These are phyloP conservation scores for Diaporthe helianthi DNA, from an alignment of 2,329 filamentous ascomycete species.

Conservation along the genomic window DNA sequence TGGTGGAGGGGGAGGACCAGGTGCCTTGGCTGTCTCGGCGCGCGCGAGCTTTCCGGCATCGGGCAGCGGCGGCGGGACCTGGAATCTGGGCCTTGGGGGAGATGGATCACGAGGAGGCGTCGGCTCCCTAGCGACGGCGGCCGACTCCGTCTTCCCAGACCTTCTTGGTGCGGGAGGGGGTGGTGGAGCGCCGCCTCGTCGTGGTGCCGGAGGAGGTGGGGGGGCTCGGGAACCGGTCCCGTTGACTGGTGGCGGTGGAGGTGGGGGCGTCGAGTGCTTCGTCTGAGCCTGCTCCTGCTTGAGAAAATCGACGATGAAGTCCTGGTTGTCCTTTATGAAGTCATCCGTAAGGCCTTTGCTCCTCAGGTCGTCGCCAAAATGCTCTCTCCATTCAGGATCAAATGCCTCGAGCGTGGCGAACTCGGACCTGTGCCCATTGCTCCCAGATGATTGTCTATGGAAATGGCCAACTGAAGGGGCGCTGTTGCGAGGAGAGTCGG, in stretches of 20 bases:
- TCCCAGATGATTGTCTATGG: slow-evolving; percentile 52
- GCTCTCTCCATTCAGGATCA: slow-evolving; percentile 69
- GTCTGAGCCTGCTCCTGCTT: slow-evolving; percentile 59
- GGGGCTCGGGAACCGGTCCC: slow-evolving; percentile 49
- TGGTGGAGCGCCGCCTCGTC: slow-evolving; percentile 50
- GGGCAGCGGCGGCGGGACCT: slow-evolving; percentile 84
- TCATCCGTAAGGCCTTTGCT: slow-evolving; percentile 70
- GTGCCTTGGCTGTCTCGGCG: slow-evolving; percentile 54
- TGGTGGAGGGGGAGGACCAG: slow-evolving; percentile 72
- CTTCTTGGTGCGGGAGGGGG: slow-evolving; percentile 67
- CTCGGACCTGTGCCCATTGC: slow-evolving; percentile 58
- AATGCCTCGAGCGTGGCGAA: slow-evolving; percentile 69
- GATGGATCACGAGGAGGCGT: slow-evolving; percentile 74
- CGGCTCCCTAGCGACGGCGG: slow-evolving; percentile 49
- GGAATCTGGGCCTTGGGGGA: slow-evolving; percentile 76
- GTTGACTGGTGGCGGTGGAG: slow-evolving; percentile 46
- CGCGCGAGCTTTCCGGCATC: slow-evolving; percentile 89
- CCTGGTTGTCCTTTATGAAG: slow-evolving; percentile 72
- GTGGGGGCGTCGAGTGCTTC: slow-evolving; percentile 51
- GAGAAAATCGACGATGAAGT: slow-evolving; percentile 72
- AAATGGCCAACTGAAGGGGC: slow-evolving; percentile 46
- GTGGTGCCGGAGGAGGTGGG: slow-evolving; percentile 47
- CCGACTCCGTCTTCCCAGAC: slow-evolving; percentile 58
- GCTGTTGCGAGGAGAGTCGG: slow-evolving; percentile 60
- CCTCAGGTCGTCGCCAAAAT: slow-evolving; percentile 69